Evolutionary conservation across 371 early-diverging fungal species (phyloP).

Genomic region (Mucor mucedo): DNA sequence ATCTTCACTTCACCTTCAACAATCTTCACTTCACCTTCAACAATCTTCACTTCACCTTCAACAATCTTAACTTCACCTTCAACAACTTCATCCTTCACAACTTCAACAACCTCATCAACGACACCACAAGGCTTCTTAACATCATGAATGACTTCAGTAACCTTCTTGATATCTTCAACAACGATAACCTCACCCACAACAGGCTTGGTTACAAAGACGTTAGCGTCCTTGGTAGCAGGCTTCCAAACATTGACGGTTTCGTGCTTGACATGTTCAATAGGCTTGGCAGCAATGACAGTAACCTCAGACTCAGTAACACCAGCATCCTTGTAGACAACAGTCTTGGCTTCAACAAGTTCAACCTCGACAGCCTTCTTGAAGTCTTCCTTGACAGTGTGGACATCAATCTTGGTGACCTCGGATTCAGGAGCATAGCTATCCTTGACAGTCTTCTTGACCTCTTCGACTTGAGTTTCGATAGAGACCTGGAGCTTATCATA

Average conservation of each 20-base stretch:
- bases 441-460: slow-evolving; percentile 16
- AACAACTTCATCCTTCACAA: no score
- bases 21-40: no score
- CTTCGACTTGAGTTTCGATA: slow-evolving; percentile 13
- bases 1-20: no score
- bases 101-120: no score
- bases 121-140: no score
- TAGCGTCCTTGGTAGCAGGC: background rate
- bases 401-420: slow-evolving; percentile 5
- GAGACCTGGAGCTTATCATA: slow-evolving; percentile 17
- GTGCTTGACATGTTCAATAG: background rate
- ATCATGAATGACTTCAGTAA: background rate
- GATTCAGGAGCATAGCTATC: slow-evolving; percentile 7
- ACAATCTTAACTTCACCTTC: no score
- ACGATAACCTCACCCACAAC: no score
- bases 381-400: slow-evolving; percentile 10
- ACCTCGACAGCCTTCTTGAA: slow-evolving; percentile 7
- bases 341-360: slow-evolving; percentile 18
- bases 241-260: slow-evolving; percentile 6
- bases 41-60: no score
- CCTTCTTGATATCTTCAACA: background rate
- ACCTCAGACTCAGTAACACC: background rate
- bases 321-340: slow-evolving; percentile 9
- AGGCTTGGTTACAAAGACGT: background rate
- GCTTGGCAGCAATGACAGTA: background rate